phyloP scores from a whole-genome alignment of 306 rosid genomes.

The Lathyrus aphaca region DNA sequence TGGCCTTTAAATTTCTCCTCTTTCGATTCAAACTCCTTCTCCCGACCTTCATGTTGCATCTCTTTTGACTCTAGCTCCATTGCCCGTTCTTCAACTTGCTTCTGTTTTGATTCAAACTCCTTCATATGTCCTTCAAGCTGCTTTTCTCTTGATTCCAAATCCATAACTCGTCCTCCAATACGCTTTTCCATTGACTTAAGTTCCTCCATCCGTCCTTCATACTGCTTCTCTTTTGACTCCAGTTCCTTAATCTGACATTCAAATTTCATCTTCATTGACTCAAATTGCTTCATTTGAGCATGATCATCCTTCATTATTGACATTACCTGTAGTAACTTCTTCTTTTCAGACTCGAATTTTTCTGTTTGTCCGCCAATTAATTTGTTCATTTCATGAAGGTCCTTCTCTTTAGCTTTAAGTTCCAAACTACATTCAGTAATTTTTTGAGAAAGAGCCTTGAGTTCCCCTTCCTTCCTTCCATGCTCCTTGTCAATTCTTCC shows the following conservation, averaged over 20 bases:
- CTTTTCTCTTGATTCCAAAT: not conserved
- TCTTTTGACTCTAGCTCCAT: not conserved
- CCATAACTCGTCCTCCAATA: too few species aligned
- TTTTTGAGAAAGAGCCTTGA: constrained; percentile 22
- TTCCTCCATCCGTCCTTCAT: constrained; percentile 1
- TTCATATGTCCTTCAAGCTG: not conserved
- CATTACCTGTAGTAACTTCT: constrained; percentile 22
- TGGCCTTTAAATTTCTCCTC: not conserved
- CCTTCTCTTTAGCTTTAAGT: constrained; percentile 37
- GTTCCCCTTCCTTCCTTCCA: constrained; percentile 33
- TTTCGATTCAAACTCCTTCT: not conserved
- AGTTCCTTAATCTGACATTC: constrained; percentile 18
- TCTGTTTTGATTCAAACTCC: not conserved
- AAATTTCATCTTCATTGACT: constrained; percentile 30
- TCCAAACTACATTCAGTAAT: constrained; percentile 28
- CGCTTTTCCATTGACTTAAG: too few species aligned
- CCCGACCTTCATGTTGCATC: too few species aligned
- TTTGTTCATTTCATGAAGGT: constrained; percentile 30
- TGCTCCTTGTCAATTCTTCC: not conserved
- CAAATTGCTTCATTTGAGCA: constrained; percentile 29
- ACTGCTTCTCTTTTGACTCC: not conserved
- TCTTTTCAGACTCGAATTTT: constrained; percentile 36
- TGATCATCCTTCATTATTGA: not conserved
- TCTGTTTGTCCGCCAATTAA: constrained; percentile 10
- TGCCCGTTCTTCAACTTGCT: too few species aligned